Evolutionary conservation across 768 basidiomycete species (phyloP), one percentile per base, ranked within the genome.

Genomic region (Heimioporus sp.): DNA sequence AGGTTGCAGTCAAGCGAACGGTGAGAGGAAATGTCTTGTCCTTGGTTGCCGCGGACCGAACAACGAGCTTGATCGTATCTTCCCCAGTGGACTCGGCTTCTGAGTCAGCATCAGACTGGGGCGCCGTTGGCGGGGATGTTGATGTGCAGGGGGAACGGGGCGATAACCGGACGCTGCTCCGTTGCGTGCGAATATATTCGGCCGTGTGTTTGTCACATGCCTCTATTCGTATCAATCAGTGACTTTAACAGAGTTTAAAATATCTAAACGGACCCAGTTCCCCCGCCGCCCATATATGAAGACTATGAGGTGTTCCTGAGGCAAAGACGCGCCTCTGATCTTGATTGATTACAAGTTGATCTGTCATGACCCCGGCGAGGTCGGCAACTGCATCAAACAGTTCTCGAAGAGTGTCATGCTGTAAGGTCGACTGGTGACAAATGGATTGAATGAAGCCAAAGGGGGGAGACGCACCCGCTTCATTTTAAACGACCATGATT

Each of bases 1-100:
- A 90, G 49, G 80, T 90, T 17, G 90, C 89, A 17, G 85, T 86
- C 8, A 81, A 78, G 8, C 87, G 84, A 7, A 91, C 90, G 3
- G 77, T 85, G 31, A 92, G 73, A 1, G 77, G 75, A 43, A 91
- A 76, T 36, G 80, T 77, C 51, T 79, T 83, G 16, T 71, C 66
- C 32, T 70, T 72, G 11, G 74, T 76, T 17, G 67, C 53, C 10
- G 70, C 69, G 2, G 87, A 87, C 16, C 86, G 86, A 10, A 92
- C 64, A 36, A 79, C 72, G 24, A 92, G 73, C 55, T 82, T 87
- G 71, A 91, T 79, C 30, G 74, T 85, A 51, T 82, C 79, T 42
- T 57, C 66, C 30, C 64, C 66, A 15, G 62, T 61, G 24, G 65
- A 63, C 43, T 75, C 79, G 19, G 76, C 53, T 24, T 73, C 76